A percentile compares a stretch with the other conserved stretches of the same genome.
Conservation (phyloP, 1,284 basidiomycete species). For the Sporisorium iseilematis-ciliati region DNA sequence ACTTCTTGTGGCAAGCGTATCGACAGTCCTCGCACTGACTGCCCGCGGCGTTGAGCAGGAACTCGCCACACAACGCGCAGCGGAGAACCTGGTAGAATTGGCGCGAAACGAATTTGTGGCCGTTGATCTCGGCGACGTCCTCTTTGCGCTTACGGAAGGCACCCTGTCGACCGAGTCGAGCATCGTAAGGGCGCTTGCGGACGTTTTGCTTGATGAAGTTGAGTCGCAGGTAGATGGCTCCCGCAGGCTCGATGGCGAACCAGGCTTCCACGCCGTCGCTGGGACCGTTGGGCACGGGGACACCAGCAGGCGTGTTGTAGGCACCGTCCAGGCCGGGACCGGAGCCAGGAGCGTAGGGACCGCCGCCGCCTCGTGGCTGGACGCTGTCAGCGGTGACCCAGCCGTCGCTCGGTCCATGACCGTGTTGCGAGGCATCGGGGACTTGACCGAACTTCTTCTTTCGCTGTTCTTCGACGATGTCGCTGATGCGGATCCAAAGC, state of each 20-base stretch:
- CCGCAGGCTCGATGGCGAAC: slow-evolving; percentile 98
- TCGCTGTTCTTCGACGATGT: slow-evolving; percentile 92
- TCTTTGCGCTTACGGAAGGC: slow-evolving; percentile 97
- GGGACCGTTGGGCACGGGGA: slow-evolving; percentile 53
- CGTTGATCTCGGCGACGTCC: slow-evolving; percentile 99
- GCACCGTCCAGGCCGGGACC: slow-evolving; percentile 35
- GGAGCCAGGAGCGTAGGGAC: slow-evolving; percentile 17
- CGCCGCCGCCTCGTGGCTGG: slow-evolving; percentile 45
- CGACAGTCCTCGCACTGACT: slow-evolving; percentile 99
- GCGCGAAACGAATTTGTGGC: slow-evolving; percentile 95
- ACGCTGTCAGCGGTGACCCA: slow-evolving; percentile 68
- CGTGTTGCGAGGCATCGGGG: slow-evolving; percentile 42
- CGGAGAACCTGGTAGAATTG: slow-evolving; percentile 98
- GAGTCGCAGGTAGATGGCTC: slow-evolving; percentile 76
- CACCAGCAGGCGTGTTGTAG: slow-evolving; percentile 57
- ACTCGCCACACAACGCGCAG: slow-evolving; percentile 97
- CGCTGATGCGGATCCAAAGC: slow-evolving; percentile 93
- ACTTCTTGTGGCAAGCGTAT: slow-evolving; percentile 99
- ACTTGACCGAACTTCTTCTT: slow-evolving; percentile 86
- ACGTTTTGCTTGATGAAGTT: slow-evolving; percentile 73
- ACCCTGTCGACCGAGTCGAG: slow-evolving; percentile 90
- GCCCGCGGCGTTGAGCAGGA: slow-evolving; percentile 94
- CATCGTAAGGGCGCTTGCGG: slow-evolving; percentile 91
- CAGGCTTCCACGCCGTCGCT: slow-evolving; percentile 91
- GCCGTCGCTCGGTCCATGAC: slow-evolving; percentile 63